These are phyloP conservation scores for Arthrobotrys pseudoclavata DNA, from an alignment of 2,329 filamentous ascomycete genomes.

Conservation along the genomic window DNA sequence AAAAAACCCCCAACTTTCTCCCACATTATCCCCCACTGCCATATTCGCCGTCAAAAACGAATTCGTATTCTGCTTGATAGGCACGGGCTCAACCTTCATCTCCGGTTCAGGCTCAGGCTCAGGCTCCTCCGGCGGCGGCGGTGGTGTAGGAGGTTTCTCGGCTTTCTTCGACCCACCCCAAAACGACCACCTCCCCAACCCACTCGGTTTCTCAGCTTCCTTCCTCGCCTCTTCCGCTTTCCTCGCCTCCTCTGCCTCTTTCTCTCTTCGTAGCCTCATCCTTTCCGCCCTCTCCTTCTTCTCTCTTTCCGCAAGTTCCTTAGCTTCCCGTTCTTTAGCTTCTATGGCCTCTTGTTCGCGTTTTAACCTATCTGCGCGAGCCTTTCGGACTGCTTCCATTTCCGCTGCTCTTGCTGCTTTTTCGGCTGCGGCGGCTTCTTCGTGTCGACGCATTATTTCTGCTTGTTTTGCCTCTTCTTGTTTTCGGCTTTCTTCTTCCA, in stretches of 20 bases:
- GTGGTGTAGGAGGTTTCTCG: constrained; percentile 40
- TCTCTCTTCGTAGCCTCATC: constrained; percentile 34
- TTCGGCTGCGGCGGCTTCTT: constrained; percentile 29
- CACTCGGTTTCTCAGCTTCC: constrained; percentile 43
- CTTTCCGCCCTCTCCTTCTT: constrained; percentile 36
- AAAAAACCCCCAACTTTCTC: constrained; percentile 49
- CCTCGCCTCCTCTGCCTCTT: constrained; percentile 35
- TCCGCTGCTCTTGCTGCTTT: constrained; percentile 23
- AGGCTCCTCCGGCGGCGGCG: constrained; percentile 23
- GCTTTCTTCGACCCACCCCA: constrained; percentile 56
- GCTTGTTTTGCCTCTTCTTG: constrained; percentile 30
- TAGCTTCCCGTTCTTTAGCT: constrained; percentile 26
- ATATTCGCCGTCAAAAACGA: constrained; percentile 46
- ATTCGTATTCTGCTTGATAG: constrained; percentile 35
- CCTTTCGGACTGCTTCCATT: constrained; percentile 8
- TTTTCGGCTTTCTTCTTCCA: constrained; percentile 24
- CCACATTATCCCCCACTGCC: constrained; percentile 27
- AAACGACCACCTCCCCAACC: constrained; percentile 45
- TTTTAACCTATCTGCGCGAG: constrained; percentile 21
- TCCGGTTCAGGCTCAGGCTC: constrained; percentile 20
- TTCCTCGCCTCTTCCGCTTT: constrained; percentile 49
- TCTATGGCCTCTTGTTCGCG: constrained; percentile 46
- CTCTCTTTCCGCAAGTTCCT: constrained; percentile 27
- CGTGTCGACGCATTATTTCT: constrained; percentile 25
- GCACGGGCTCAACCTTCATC: constrained; percentile 20